phyloP scores from a whole-genome alignment of 179 eudicot genomes.

The Vitellaria paradoxa region DNA sequence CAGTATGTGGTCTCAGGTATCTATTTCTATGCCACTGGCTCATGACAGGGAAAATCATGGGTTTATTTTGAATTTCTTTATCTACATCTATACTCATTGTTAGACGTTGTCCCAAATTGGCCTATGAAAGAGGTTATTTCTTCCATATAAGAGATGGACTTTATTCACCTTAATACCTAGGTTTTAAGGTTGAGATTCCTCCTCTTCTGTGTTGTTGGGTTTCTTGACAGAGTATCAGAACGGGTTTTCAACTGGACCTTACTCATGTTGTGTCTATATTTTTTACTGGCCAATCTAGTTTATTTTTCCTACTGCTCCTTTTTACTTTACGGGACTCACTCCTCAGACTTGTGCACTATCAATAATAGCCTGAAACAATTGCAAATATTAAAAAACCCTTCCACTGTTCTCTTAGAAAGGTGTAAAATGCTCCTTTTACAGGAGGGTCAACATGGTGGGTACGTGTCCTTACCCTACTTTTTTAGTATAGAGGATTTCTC shows the following conservation, averaged over 20 bases:
- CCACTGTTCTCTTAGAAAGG: no score
- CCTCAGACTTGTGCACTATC: not conserved
- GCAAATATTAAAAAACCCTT: not conserved
- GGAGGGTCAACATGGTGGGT: no score
- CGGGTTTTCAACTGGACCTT: no score
- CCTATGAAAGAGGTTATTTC: no score
- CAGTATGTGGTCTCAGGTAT: slow-evolving; percentile 88
- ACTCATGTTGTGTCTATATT: not conserved
- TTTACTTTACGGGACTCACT: not conserved
- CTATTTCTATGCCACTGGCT: not conserved
- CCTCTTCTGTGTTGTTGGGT: not conserved
- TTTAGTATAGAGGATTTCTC: not conserved
- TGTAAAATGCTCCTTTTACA: no score
- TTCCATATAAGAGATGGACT: no score
- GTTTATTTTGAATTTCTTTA: not conserved
- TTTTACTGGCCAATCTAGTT: not conserved
- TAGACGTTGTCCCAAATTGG: not conserved
- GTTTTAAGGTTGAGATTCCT: not conserved
- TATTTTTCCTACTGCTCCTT: not conserved
- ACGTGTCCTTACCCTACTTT: no score
- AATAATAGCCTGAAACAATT: not conserved
- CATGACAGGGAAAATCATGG: not conserved
- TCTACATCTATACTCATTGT: not conserved
- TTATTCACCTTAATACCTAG: no score
- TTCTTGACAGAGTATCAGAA: no score